Percentiles rank a stretch among this genome's conserved stretches.
phyloP scores from a whole-genome alignment of 1,284 basidiomycete species.

The Coniferiporia sulphurascens region DNA sequence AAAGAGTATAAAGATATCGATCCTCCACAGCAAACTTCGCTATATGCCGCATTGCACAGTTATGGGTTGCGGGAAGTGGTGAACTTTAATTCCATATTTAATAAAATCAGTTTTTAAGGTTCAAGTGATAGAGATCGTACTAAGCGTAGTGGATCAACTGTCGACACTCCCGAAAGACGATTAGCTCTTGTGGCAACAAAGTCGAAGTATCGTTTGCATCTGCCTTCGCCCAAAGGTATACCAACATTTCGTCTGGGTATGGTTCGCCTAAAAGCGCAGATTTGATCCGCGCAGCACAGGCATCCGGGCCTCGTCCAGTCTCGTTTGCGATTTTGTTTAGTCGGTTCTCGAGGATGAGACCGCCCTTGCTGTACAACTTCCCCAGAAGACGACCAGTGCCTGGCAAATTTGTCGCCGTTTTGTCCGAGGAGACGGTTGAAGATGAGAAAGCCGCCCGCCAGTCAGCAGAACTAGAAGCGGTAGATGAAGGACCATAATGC shows the following conservation, averaged over 20 bases:
- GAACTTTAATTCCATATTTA: background rate
- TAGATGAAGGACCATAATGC: background rate
- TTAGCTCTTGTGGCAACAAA: background rate
- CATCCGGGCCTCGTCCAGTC: constrained; percentile 3
- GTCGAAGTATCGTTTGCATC: background rate
- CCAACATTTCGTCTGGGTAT: background rate
- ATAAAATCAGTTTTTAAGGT: background rate
- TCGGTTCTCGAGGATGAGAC: background rate
- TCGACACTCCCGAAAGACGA: background rate
- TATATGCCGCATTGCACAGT: background rate
- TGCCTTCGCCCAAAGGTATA: background rate
- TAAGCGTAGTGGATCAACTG: background rate
- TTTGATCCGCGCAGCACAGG: constrained; percentile 1
- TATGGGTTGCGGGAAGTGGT: background rate
- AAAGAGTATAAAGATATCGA: background rate
- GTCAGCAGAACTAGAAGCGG: background rate
- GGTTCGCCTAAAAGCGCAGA: background rate
- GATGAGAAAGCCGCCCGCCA: background rate
- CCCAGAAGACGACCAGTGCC: background rate
- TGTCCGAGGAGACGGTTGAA: background rate
- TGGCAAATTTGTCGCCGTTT: background rate
- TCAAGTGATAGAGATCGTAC: background rate
- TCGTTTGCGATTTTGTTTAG: background rate
- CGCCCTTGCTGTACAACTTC: background rate
- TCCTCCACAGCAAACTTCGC: background rate